Base-by-base conservation (phyloP, 1,139 yeast genomes). In the Wickerhamomyces sp. region DNA sequence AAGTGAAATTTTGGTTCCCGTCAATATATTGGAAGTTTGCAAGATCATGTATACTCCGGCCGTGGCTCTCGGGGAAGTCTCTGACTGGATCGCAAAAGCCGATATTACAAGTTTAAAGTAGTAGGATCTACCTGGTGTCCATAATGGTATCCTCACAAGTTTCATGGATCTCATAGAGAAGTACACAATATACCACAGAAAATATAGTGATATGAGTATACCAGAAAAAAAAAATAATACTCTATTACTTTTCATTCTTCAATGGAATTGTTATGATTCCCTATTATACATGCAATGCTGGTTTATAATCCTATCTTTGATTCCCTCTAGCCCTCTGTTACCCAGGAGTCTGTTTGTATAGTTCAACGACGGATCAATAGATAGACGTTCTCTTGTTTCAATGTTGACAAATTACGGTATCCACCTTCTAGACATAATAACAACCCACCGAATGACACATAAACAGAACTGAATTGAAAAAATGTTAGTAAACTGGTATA, bases 371-470 rank as follows among this genome's bases (percentile, higher is more conserved):
- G 90, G 62, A 93, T 84, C 65, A 93, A 76, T 60, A 93, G 76
- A 68, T 91, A 93, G 52, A 95, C 85, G 63, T 89, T 89, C 63
- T 91, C 99, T 71, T 93, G 98, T 67, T 91, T 93, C 67, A 93
- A 80, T 62, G 81, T 78, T 47, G 93, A 85, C 64, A 93, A 78
- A 41, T 88, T 84, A 66, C 98, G 81, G 71, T 91, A 93, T 47
- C 89, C 88, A 56, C 99, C 99, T 69, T 93, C 98, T 56, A 94
- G 75, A 61, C 97, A 85, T 82, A 93, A 78, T 61, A 93, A 75
- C 58, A 93, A 76, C 7, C 99, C 99, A 44, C 99, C 99, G 66
- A 91, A 93, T 7, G 98, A 90, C 52, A 90, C 86, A 65, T 89
- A 93, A 29, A 93, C 96, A 27, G 95, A 83, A 70, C 47, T 48